phyloP scores from a whole-genome alignment of 164 flowering plant species.

The Dillenia turbinata region DNA sequence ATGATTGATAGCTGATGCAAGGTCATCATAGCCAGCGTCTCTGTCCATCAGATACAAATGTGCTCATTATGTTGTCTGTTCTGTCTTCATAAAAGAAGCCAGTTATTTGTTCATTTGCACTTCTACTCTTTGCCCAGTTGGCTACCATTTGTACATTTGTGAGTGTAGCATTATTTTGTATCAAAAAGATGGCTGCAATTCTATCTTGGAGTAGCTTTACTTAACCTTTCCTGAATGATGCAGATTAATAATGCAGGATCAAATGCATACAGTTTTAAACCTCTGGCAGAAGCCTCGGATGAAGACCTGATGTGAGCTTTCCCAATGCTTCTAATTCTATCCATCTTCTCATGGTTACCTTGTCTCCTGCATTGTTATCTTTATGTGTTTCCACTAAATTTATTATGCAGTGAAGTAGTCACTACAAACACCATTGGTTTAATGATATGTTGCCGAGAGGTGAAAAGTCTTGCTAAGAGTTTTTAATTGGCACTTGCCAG shows the following conservation, averaged over 20 bases:
- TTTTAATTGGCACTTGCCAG: neutral
- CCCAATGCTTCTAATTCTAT: neutral
- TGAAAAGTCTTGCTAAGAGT: conserved; percentile 17
- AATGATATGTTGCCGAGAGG: conserved; percentile 99
- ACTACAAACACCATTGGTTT: conserved; percentile 90
- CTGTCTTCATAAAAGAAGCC: too few relatives aligned
- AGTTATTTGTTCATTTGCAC: too few relatives aligned
- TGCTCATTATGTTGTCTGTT: too few relatives aligned
- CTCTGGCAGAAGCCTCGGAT: conserved; percentile 86
- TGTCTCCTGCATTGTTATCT: neutral
- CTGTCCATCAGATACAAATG: too few relatives aligned
- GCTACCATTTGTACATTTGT: neutral
- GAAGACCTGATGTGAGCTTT: conserved; percentile 82
- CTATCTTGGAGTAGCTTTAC: too few relatives aligned
- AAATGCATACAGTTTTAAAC: conserved; percentile 90
- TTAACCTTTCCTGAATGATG: conserved; percentile 23
- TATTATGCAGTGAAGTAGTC: conserved; percentile 78
- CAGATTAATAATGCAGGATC: conserved; percentile 99
- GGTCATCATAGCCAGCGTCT: too few relatives aligned
- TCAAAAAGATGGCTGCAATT: too few relatives aligned
- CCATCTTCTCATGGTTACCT: neutral
- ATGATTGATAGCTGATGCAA: too few relatives aligned
- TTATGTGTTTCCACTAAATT: conserved; percentile 4
- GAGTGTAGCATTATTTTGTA: neutral
- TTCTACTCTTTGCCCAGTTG: too few relatives aligned